These are phyloP conservation scores for Piedraia hortae DNA, from an alignment of 2,329 filamentous ascomycete species.

Conservation along the genomic window DNA sequence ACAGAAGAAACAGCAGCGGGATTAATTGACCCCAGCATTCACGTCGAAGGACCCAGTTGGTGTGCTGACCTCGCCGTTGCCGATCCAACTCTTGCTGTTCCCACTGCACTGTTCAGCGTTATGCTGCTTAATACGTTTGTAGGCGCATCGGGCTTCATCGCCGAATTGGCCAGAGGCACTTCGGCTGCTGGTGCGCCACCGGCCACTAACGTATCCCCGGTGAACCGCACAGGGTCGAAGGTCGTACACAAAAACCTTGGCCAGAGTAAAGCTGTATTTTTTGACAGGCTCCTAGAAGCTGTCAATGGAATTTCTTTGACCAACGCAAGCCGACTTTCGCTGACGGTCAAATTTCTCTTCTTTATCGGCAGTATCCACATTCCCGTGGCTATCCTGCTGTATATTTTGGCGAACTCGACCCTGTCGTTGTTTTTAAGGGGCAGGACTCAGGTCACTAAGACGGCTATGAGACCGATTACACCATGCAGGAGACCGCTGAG, in stretches of 20 bases:
- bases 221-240: not conserved
- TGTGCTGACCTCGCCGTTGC: constrained; percentile 2
- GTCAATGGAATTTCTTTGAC: constrained; percentile 2
- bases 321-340: constrained; percentile 4
- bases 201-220: not conserved
- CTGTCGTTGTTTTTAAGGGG: too few relatives aligned
- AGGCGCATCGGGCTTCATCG: not conserved
- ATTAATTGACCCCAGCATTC: constrained; percentile 2
- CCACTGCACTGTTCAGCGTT: constrained; percentile 2
- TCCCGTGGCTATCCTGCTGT: constrained; percentile 17
- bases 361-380: constrained; percentile 12
- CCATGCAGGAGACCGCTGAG: constrained; percentile 8
- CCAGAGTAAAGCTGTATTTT: not conserved
- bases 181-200: too few relatives aligned
- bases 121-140: constrained; percentile 2
- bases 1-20: not conserved
- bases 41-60: constrained; percentile 2
- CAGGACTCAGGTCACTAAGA: too few relatives aligned
- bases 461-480: too few relatives aligned
- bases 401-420: too few relatives aligned
- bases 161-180: not conserved
- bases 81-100: constrained; percentile 3
- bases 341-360: constrained; percentile 12
- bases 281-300: not conserved
- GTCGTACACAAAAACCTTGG: not conserved